Conservation (phyloP, 257 asterid genomes). For the Lycium barbarum region DNA sequence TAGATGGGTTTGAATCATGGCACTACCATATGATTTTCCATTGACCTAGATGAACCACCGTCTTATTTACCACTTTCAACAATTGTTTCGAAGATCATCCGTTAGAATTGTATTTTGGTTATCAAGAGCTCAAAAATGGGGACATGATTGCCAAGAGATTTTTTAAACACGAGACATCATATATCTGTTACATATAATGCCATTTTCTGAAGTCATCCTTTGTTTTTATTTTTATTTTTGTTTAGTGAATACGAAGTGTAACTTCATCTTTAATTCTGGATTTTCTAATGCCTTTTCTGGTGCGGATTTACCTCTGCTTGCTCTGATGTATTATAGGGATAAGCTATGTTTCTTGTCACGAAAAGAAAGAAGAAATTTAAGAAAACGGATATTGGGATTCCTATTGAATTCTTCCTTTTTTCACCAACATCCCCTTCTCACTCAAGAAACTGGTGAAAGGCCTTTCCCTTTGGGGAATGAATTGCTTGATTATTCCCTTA, state of each 20-base stretch:
- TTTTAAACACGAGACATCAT: neutral
- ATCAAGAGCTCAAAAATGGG: constrained; percentile 19
- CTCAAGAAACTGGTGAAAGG: too few species aligned
- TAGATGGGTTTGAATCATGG: neutral
- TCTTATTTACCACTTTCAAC: constrained; percentile 26
- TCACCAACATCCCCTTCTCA: too few species aligned
- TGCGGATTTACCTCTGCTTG: neutral
- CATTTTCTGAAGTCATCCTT: neutral
- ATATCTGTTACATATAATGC: constrained; percentile 10
- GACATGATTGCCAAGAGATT: neutral
- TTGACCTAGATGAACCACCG: constrained; percentile 20
- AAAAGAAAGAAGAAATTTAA: neutral
- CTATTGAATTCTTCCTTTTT: too few species aligned
- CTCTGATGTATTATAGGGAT: neutral
- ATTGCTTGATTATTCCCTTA: constrained; percentile 13
- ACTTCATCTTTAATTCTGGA: neutral
- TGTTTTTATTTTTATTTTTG: neutral
- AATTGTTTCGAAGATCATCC: neutral
- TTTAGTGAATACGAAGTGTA: neutral
- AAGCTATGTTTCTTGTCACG: constrained; percentile 2
- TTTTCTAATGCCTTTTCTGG: neutral
- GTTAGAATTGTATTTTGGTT: neutral
- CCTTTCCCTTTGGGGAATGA: constrained; percentile 22
- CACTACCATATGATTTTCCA: neutral
- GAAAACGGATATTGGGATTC: too few species aligned